Conservation (phyloP, 306 rosid genomes). For the Adenanthera pavonina region DNA sequence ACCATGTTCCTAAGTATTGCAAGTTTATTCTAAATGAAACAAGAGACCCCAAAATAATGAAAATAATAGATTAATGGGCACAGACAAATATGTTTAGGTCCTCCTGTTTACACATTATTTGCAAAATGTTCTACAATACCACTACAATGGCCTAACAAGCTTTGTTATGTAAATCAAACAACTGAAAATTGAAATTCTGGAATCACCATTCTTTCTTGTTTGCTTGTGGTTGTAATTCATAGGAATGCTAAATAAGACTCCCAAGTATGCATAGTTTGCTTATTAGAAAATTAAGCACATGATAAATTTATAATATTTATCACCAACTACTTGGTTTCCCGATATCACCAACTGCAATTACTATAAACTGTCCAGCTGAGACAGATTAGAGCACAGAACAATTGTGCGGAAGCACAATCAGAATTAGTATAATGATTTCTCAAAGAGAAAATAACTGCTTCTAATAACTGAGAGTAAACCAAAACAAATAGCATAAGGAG, state of each 20-base stretch:
- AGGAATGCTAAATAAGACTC: neutral
- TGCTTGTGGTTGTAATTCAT: neutral
- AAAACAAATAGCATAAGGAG: neutral
- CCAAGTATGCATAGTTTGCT: neutral
- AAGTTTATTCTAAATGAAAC: neutral
- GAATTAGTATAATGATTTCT: neutral
- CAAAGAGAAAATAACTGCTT: neutral
- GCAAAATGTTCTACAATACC: neutral
- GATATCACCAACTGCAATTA: neutral
- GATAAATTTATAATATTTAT: neutral
- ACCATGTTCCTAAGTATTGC: neutral
- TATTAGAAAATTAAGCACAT: neutral
- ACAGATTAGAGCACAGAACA: neutral
- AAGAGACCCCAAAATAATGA: neutral
- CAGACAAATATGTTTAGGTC: neutral
- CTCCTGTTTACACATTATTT: conserved; percentile 8
- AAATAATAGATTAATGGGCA: neutral
- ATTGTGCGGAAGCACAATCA: neutral
- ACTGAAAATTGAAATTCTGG: neutral
- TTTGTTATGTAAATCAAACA: neutral
- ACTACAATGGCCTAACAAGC: neutral
- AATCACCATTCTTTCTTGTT: neutral
- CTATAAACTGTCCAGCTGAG: neutral
- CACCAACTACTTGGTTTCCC: neutral
- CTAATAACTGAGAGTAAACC: neutral